Evolutionary conservation across 2,329 filamentous ascomycete species (phyloP), one percentile per base, ranked within the genome.

Genomic region (Piedraia hortae): DNA sequence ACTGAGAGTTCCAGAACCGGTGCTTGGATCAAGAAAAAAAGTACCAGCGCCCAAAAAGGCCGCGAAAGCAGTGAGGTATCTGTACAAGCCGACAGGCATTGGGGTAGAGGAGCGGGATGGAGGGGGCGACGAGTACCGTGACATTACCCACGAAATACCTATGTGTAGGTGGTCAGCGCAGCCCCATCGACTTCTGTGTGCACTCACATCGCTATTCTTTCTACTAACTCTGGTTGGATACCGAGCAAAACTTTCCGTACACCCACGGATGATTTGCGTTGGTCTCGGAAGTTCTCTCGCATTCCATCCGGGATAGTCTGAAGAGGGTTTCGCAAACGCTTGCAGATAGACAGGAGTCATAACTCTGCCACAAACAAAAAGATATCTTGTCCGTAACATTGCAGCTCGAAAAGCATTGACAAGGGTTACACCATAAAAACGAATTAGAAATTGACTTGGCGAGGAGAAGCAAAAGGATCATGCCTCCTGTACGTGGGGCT

Each of bases 51-150:
- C n/a, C n/a, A 22, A 26, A 24, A 26, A 37, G 33, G 39, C 34
- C 30, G 33, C 31, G 31, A 23, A 23, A 23, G 29, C n/a, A n/a
- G n/a, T n/a, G n/a, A 22, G 37, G 35, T 38, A 34, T 38, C 34
- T 30, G 31, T 32, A 35, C 38, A 37, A 42, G 37, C 38, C 38
- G 37, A 31, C 29, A 41, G 31, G 43, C 40, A 32, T 36, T 39
- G 31, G 30, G 28, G 30, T 29, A 43, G 47, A 47, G 50, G 43
- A 40, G 33, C 48, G 35, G 51, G 49, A 46, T 45, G 46, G 37
- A 42, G 32, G 40, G 42, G 41, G 40, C 36, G 26, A 24, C 14
- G 22, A 38, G 38, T 36, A 21, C 35, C 34, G 34, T 29, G 24
- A 38, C 34, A 36, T 31, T 27, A 29, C 29, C 28, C 17, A 22